Evolutionary conservation across 1,284 basidiomycete species (phyloP).

Genomic region (Agaricales sp.): DNA sequence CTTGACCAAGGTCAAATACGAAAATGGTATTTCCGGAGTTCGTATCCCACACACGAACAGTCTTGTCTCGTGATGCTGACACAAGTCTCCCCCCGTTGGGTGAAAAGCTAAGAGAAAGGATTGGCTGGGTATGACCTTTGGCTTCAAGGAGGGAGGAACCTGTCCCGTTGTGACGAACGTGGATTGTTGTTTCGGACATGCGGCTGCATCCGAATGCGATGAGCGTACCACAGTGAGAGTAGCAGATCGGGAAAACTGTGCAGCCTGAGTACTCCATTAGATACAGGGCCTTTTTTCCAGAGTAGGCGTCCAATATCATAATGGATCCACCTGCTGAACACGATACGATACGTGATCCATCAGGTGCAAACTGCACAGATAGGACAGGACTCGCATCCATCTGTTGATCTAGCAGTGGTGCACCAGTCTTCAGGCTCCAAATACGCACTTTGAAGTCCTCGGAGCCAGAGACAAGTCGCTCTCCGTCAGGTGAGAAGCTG

Average conservation of each 20-base stretch:
- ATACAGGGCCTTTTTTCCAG: not conserved
- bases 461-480: not conserved
- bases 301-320: not conserved
- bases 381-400: not conserved
- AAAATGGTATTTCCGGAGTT: not conserved
- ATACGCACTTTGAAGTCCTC: not conserved
- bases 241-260: too few relatives aligned
- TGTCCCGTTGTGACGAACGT: too few relatives aligned
- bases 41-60: not conserved
- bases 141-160: too few relatives aligned
- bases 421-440: not conserved
- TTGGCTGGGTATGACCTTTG: not conserved
- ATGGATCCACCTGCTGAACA: not conserved
- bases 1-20: not conserved
- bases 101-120: not conserved
- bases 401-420: not conserved
- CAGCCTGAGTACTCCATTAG: too few relatives aligned
- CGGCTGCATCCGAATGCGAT: too few relatives aligned
- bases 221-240: too few relatives aligned
- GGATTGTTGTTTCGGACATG: too few relatives aligned
- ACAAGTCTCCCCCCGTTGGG: not conserved
- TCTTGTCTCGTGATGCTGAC: not conserved
- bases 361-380: not conserved
- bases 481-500: not conserved
- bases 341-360: not conserved